These are phyloP conservation scores for Dispira simplex DNA, from an alignment of 192 early-diverging fungal species.

Conservation along the genomic window DNA sequence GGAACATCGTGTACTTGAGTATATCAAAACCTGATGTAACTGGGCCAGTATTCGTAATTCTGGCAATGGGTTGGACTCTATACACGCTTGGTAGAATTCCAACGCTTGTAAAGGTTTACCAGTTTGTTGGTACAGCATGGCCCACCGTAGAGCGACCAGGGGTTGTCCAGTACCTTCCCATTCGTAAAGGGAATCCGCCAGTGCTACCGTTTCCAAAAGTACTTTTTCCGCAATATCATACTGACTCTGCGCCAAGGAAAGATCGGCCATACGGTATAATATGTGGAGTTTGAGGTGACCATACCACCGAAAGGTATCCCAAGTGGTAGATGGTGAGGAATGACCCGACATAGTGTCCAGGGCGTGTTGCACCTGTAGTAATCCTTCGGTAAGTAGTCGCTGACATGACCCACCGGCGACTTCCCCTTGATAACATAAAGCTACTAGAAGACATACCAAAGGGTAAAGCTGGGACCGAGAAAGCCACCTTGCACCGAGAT, in stretches of 20 bases:
- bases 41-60: constrained; percentile 6
- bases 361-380: not conserved
- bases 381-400: not conserved
- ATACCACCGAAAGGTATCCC: constrained; percentile 1
- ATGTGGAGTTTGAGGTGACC: not conserved
- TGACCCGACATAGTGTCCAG: not conserved
- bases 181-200: not conserved
- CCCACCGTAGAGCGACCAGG: not conserved
- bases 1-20: not conserved
- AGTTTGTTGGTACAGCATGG: constrained; percentile 8
- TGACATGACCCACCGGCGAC: not conserved
- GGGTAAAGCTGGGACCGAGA: not conserved
- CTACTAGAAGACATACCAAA: constrained; percentile 1
- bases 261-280: not conserved
- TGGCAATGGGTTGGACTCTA: no score
- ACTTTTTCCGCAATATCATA: constrained; percentile 4
- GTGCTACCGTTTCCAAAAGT: not conserved
- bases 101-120: not conserved
- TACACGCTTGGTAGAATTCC: constrained; percentile 8
- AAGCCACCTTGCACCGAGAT: constrained; percentile 2
- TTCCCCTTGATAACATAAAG: constrained; percentile 1
- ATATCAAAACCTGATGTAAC: constrained; percentile 9
- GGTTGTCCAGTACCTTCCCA: not conserved
- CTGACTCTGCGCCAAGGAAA: not conserved
- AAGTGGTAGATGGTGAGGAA: not conserved